Evolutionary conservation across 164 flowering plant genomes (phyloP).

Genomic region (Cinnamomum micranthum): DNA sequence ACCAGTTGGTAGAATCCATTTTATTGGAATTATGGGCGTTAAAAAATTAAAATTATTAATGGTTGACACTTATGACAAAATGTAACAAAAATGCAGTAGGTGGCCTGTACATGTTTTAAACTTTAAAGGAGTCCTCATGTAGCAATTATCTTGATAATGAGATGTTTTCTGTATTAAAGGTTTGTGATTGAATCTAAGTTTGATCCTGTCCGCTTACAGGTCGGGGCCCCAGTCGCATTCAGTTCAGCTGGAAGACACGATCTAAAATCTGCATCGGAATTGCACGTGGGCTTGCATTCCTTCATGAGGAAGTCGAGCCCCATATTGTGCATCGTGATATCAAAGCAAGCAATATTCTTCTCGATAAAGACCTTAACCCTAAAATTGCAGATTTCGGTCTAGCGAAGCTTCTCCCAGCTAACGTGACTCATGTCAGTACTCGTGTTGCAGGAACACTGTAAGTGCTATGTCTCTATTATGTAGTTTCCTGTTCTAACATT

Average conservation of each 20-base stretch:
- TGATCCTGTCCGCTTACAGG: constrained; percentile 34
- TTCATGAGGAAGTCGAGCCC: constrained; percentile 91
- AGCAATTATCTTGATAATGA: neutral
- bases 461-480: constrained; percentile 22
- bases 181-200: neutral
- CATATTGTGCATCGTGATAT: constrained; percentile 86
- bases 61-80: neutral
- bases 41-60: too few species aligned
- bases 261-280: constrained; percentile 62
- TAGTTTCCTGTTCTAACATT: neutral
- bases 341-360: constrained; percentile 95
- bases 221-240: constrained; percentile 39
- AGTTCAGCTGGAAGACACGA: constrained; percentile 72
- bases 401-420: constrained; percentile 79
- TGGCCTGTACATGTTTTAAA: too few species aligned
- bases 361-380: constrained; percentile 70
- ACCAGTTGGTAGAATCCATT: neutral
- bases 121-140: neutral
- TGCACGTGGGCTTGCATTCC: constrained; percentile 84
- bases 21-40: neutral
- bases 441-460: constrained; percentile 98
- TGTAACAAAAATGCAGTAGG: too few species aligned
- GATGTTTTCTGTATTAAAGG: neutral
- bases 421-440: constrained; percentile 91
- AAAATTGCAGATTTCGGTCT: constrained; percentile 94